Evolutionary conservation across 2,329 filamentous ascomycete species (phyloP), one percentile per base, ranked within the genome.

Genomic region (Monascus ruber): DNA sequence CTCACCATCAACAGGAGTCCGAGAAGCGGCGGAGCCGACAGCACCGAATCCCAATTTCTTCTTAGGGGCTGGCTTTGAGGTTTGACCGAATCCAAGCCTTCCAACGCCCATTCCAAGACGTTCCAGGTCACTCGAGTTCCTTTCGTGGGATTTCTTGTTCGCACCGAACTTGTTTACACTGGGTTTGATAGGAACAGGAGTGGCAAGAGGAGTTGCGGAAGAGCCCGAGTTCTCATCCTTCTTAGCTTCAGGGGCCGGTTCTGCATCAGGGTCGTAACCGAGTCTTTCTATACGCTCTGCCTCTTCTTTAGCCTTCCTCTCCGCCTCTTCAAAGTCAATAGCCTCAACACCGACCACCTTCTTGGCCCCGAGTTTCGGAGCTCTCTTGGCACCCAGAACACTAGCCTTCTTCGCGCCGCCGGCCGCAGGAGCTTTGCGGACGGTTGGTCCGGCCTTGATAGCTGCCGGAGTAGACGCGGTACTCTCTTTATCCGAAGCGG

Each of bases 251-350:
- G 17, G 17, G 7, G 57, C 74, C 50, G 75, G 75, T 63, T 94
- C 89, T 17, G 86, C 88, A 47, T 95, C 83, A 1, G 88, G 86
- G 53, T 98, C 87, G 56, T 98, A 98, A 31, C 91, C 91, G 24
- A 98, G 71, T 66, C 94, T 94, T 60, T 83, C 87, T 58, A 95
- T 91, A 50, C 91, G 81, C 63, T 96, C 91, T 2, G 88, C 91
- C 64, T 98, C 91, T 64, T 96, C 91, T 63, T 89, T 94, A 33
- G 91, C 91, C 67, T 93, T 94, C 64, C 85, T 86, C 71, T 98
- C 91, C 3, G 88, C 91, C 62, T 89, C 91, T 48, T 98, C 91
- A 55, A 98, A 98, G 67, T 98, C 89, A 46, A 98, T 88, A 8
- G 79, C 68, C 48, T 88, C 83, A 34, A 71, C 74, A 27, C 68